Evolutionary conservation across 1,139 yeast species (phyloP), one percentile per base, ranked within the genome.

Genomic region (Fermentozyma sake): DNA sequence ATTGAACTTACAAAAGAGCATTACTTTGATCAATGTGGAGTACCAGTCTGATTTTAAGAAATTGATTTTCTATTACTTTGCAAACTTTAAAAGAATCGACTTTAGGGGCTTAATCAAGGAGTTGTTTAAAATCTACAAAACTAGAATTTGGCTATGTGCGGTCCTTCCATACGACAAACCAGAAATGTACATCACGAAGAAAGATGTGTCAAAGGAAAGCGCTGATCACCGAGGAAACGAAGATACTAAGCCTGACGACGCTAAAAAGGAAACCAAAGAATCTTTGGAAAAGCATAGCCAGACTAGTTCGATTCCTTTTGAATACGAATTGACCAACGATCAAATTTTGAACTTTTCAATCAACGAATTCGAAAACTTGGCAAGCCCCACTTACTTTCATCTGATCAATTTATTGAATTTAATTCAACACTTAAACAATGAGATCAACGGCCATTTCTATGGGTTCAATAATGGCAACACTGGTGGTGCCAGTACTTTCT

Each of bases 121-220:
- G 47, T 63, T 91, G 38, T 91, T 91, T 65, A 80, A 91, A 47
- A 82, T 86, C 35, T 91, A 87, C 69, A 91, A 91, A 61, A 91
- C 97, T 2, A 74, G 98, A 50, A 91, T 91, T 45, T 93, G 98
- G 98, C 73, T 89, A 68, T 89, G 96, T 61, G 94, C 96, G 3
- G 85, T 89, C 4, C 52, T 63, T 26, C 69, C 69, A 1, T 49
- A 48, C 33, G 61, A 61, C 37, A 54, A 51, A 34, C 61, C 68
- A 4, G 50, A 53, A 23, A 44, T 58, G 26, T 59, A 55, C 29
- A 50, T 44, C 17, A 44, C 44, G 12, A 27, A 29, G 6, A 35
- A 35, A 17, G 20, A 31, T 22, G n/a, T n/a, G n/a, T n/a, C n/a
- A n/a, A n/a, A n/a, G n/a, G n/a, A n/a, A n/a, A n/a, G n/a, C n/a